phyloP scores from a whole-genome alignment of 805 yeast species.

The Zygosaccharomyces bisporus region DNA sequence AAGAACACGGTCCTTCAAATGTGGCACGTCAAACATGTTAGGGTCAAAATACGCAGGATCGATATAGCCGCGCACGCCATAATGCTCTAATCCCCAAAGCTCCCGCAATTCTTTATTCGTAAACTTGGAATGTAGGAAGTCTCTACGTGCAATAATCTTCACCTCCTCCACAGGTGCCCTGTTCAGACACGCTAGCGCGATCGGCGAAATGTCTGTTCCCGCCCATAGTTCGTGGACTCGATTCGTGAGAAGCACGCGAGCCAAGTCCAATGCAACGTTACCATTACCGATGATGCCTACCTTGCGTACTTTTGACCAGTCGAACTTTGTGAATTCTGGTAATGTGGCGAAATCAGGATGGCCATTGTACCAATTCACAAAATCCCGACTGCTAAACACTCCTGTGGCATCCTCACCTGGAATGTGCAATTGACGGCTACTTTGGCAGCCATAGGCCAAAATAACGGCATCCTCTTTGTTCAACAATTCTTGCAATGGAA shows the following conservation, averaged over 20 bases:
- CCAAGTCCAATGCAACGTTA: constrained; percentile 90
- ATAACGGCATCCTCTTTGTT: constrained; percentile 67
- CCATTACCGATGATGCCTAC: constrained; percentile 94
- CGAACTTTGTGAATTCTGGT: constrained; percentile 46
- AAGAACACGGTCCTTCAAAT: constrained; percentile 45
- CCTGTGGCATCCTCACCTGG: constrained; percentile 59
- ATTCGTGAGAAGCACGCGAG: constrained; percentile 64
- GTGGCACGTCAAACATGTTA: constrained; percentile 25
- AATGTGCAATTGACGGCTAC: constrained; percentile 47
- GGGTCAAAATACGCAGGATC: constrained; percentile 36
- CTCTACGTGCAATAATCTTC: constrained; percentile 79
- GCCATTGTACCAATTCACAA: constrained; percentile 97
- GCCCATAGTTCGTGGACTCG: constrained; percentile 51
- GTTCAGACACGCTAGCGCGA: constrained; percentile 54
- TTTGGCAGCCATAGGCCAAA: constrained; percentile 79
- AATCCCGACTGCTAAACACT: constrained; percentile 73
- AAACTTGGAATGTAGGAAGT: constrained; percentile 79
- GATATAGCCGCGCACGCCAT: constrained; percentile 49
- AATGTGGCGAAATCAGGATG: constrained; percentile 51
- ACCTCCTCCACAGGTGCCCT: constrained; percentile 58
- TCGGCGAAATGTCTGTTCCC: constrained; percentile 65
- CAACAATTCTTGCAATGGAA: constrained; percentile 48
- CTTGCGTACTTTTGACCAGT: constrained; percentile 54
- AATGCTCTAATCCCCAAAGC: constrained; percentile 55
- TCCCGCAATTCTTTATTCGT: constrained; percentile 92